phyloP scores from a whole-genome alignment of 352 stramenopile genomes.

The Pythium grandisporangium region DNA sequence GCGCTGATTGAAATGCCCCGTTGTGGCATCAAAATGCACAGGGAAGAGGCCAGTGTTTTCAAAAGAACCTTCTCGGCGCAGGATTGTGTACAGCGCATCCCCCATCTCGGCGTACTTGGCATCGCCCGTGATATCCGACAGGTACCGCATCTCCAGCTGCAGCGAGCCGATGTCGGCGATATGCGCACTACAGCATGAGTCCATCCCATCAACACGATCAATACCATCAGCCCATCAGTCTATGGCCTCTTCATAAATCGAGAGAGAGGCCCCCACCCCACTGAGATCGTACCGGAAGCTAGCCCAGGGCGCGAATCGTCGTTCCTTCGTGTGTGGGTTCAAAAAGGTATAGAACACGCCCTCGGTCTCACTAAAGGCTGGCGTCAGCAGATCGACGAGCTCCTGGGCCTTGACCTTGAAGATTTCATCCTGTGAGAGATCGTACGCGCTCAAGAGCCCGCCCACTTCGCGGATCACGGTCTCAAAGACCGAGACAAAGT shows the following conservation, averaged over 20 bases:
- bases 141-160: conserved; percentile 74
- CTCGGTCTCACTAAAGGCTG: conserved; percentile 83
- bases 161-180: conserved; percentile 82
- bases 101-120: conserved; percentile 64
- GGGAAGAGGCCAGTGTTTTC: conserved; percentile 85
- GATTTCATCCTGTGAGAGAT: conserved; percentile 75
- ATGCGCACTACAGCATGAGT: conserved; percentile 22
- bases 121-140: conserved; percentile 74
- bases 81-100: conserved; percentile 67
- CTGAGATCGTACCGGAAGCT: conserved; percentile 2
- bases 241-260: too few relatives aligned
- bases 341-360: conserved; percentile 89
- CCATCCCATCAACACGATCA: neutral
- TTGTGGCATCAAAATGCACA: conserved; percentile 51
- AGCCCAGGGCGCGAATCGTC: conserved; percentile 14
- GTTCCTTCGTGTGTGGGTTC: conserved; percentile 74
- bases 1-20: conserved; percentile 18
- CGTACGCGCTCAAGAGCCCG: conserved; percentile 94
- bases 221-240: neutral
- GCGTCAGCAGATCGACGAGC: conserved; percentile 85
- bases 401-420: conserved; percentile 92
- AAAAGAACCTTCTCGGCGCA: conserved; percentile 61
- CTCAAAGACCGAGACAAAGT: conserved; percentile 95
- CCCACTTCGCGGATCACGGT: conserved; percentile 98
- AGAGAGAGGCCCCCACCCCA: too few relatives aligned